Evolutionary conservation across 345 rosid genomes (phyloP), one percentile per base, ranked within the genome.

Genomic region (Limnanthes douglasii): DNA sequence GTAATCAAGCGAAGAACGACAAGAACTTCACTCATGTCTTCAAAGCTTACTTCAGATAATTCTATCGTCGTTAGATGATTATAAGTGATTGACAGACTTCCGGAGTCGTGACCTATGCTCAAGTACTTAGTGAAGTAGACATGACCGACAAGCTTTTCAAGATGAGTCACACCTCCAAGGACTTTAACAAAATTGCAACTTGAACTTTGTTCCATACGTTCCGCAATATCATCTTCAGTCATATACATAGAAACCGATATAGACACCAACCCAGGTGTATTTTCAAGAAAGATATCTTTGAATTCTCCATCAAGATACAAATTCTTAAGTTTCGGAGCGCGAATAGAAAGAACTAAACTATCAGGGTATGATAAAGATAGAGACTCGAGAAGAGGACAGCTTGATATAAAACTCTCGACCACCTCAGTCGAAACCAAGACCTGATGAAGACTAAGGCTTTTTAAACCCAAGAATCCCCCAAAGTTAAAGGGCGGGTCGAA

Each of bases 101-200:
- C 75, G 3, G 68, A 75, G 53, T 68, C 68, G 58, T 69, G 57
- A 47, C 98, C 96, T 57, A 85, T 56, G 43, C 98, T 90, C 70
- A 90, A 75, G 60, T 77, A 90, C 98, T 84, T 90, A 8, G 94
- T 78, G 54, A 90, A 90, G 69, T 84, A 77, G 52, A 84, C 68
- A 37, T 62, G 74, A 21, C 94, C 94, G 3, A 68, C 42, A 6
- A 84, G 98, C 60, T 58, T 78, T 69, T 77, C 72, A 32, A 90
- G 92, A 50, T 8, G 70, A 29, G 96, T 86, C 5, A 70, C 86
- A 29, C 75, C 73, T 1, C 88, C 86, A 42, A 90, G 86, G 64
- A 84, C 66, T 59, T 73, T 80, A 40, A 63, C 55, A 37, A 84
- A 78, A 47, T 78, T 84, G 69, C 86, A 77, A 43, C 56, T 65